A percentile compares a stretch with the other conserved stretches of the same genome.
Evolutionary conservation across 2,329 filamentous ascomycete species (phyloP).

Genomic region (Aspergillus sp.): DNA sequence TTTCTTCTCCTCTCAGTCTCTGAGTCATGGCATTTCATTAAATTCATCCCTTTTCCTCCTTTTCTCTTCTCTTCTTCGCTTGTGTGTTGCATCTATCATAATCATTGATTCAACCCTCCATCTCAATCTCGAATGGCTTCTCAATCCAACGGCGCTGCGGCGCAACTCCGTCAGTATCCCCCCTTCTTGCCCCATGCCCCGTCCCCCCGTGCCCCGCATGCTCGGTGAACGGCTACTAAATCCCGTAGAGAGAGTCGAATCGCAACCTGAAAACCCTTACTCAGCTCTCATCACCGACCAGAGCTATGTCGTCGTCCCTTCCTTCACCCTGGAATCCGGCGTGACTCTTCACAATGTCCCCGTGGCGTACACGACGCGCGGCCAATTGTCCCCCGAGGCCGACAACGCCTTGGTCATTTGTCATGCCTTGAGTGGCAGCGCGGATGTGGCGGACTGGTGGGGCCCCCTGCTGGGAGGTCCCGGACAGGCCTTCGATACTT

Average conservation of each 20-base stretch:
- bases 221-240: slow-evolving; percentile 48
- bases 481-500: slow-evolving; percentile 55
- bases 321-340: slow-evolving; percentile 91
- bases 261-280: slow-evolving; percentile 90
- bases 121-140: slow-evolving; percentile 23
- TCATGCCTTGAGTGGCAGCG: slow-evolving; percentile 55
- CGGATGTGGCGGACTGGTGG: slow-evolving; percentile 59
- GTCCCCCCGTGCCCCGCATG: not conserved
- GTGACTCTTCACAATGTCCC: slow-evolving; percentile 74
- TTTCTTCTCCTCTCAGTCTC: not conserved
- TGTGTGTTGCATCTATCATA: not conserved
- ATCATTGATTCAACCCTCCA: not conserved
- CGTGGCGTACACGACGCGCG: slow-evolving; percentile 64
- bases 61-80: not conserved
- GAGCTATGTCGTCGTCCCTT: slow-evolving; percentile 79
- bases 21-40: not conserved
- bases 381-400: slow-evolving; percentile 53
- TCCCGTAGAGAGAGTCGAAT: slow-evolving; percentile 54
- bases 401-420: slow-evolving; percentile 66
- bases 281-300: slow-evolving; percentile 83
- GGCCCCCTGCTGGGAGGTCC: slow-evolving; percentile 53
- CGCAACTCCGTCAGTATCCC: slow-evolving; percentile 40
- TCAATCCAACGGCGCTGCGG: slow-evolving; percentile 20
- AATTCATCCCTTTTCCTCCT: not conserved
- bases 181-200: slow-evolving; percentile 11